phyloP scores from a whole-genome alignment of 1,284 basidiomycete genomes.

The Violaceomyces palustris region DNA sequence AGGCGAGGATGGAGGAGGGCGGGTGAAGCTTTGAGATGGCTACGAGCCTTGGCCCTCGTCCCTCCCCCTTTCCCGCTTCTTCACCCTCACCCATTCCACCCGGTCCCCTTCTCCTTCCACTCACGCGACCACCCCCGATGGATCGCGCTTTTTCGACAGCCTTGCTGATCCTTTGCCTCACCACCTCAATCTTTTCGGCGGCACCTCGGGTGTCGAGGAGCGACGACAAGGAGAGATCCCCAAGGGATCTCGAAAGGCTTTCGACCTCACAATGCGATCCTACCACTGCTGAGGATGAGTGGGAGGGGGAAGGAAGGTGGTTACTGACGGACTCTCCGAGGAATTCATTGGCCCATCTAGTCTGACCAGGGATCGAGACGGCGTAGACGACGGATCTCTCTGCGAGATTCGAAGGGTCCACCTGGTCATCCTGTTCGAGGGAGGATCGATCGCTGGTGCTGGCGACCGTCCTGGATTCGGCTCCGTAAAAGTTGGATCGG shows the following conservation, averaged over 20 bases:
- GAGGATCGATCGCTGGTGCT: not conserved
- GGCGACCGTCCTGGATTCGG: constrained; percentile 4
- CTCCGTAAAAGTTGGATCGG: constrained; percentile 30
- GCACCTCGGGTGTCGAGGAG: not conserved
- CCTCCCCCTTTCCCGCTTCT: constrained; percentile 16
- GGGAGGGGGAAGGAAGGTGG: too few species aligned
- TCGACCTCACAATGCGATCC: too few species aligned
- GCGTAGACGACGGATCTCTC: constrained; percentile 51
- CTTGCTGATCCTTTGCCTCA: constrained; percentile 19
- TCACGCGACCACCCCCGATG: too few species aligned
- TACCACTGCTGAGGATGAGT: constrained; percentile 8
- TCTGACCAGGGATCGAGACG: constrained; percentile 49
- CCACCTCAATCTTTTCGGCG: not conserved
- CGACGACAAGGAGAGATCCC: not conserved
- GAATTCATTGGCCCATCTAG: constrained; percentile 38
- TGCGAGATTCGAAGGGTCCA: constrained; percentile 42
- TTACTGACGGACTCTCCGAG: too few species aligned
- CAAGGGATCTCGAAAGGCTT: too few species aligned
- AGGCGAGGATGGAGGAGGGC: constrained; percentile 72
- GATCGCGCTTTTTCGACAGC: too few species aligned
- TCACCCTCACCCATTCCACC: constrained; percentile 8
- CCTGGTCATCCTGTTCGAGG: constrained; percentile 2
- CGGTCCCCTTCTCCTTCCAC: too few species aligned
- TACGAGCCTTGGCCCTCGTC: constrained; percentile 60
- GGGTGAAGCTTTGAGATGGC: constrained; percentile 95